Percentiles rank a stretch among this genome's conserved stretches.
Conservation (phyloP, 306 rosid species). For the Casuarina cunninghamiana region DNA sequence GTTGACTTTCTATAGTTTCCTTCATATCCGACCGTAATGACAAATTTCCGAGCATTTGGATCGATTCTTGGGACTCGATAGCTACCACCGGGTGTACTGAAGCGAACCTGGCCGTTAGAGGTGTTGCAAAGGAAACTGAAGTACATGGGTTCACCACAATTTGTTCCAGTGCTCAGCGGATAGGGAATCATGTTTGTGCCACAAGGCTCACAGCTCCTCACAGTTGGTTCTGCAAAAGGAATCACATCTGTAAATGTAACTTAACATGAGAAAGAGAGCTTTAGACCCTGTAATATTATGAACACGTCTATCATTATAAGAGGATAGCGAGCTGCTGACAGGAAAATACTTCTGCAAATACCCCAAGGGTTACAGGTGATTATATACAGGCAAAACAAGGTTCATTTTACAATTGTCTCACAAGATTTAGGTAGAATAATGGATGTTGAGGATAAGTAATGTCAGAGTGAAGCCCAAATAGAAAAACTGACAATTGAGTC, state of each 20-base stretch:
- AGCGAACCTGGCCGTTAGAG: slow-evolving; percentile 21
- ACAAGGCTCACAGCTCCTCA: slow-evolving; percentile 38
- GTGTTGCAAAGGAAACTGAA: slow-evolving; percentile 23
- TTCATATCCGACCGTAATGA: not conserved
- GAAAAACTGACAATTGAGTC: not conserved
- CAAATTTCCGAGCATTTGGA: not conserved
- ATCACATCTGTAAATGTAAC: not conserved
- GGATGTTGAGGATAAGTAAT: no score
- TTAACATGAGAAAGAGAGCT: no score
- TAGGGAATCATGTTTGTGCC: slow-evolving; percentile 48
- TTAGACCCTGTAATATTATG: no score
- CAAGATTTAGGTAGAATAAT: no score
- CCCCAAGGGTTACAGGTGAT: no score
- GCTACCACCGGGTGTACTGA: not conserved
- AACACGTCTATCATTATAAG: no score
- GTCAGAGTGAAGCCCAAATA: not conserved
- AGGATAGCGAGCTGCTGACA: no score
- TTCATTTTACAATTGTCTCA: no score
- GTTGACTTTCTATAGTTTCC: not conserved
- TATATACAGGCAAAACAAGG: no score
- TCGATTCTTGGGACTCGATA: slow-evolving; percentile 18
- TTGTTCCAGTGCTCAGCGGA: slow-evolving; percentile 42
- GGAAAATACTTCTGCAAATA: no score
- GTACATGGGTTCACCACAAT: slow-evolving; percentile 51
- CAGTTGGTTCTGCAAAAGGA: slow-evolving; percentile 34